phyloP scores from a whole-genome alignment of 805 yeast species.

The Sugiyamaella floridensis region DNA sequence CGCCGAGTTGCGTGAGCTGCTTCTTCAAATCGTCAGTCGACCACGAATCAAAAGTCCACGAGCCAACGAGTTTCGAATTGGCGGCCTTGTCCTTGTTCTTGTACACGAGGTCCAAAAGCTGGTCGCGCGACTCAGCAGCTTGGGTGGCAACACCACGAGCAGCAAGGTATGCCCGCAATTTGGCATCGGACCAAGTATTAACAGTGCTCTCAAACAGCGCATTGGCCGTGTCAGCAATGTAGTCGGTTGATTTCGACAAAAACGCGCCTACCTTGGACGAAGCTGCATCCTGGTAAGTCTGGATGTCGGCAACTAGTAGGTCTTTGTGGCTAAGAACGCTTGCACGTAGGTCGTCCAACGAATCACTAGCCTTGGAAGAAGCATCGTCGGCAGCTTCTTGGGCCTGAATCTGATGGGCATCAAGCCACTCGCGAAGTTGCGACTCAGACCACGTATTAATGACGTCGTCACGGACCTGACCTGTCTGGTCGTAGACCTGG shows the following conservation, averaged over 20 bases:
- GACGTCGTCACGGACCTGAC: slow-evolving; percentile 32
- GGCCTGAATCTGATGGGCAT: slow-evolving; percentile 30
- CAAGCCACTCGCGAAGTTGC: slow-evolving; percentile 39
- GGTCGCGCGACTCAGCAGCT: slow-evolving; percentile 29
- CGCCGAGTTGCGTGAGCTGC: slow-evolving; percentile 44
- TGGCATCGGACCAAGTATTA: slow-evolving; percentile 30
- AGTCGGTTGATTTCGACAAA: slow-evolving; percentile 18
- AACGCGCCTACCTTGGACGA: slow-evolving; percentile 16
- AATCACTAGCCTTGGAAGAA: slow-evolving; percentile 10
- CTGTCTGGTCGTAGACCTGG: slow-evolving; percentile 31
- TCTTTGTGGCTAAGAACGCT: slow-evolving; percentile 29
- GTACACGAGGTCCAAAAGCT: slow-evolving; percentile 38
- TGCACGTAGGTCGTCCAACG: slow-evolving; percentile 20
- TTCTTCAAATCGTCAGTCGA: slow-evolving; percentile 39
- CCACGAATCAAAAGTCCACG: slow-evolving; percentile 51
- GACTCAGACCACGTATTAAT: slow-evolving; percentile 37
- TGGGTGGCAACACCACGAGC: slow-evolving; percentile 32
- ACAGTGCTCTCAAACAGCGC: slow-evolving; percentile 21
- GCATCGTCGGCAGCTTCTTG: slow-evolving; percentile 11
- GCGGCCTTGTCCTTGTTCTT: slow-evolving; percentile 36
- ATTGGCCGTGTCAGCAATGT: slow-evolving; percentile 10
- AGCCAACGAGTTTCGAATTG: slow-evolving; percentile 40
- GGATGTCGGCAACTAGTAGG: slow-evolving; percentile 23
- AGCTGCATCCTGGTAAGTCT: slow-evolving; percentile 11
- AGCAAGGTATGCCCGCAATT: slow-evolving; percentile 29